These are phyloP conservation scores for Centaurea solstitialis DNA, from an alignment of 129 eudicot species.

Conservation along the genomic window DNA sequence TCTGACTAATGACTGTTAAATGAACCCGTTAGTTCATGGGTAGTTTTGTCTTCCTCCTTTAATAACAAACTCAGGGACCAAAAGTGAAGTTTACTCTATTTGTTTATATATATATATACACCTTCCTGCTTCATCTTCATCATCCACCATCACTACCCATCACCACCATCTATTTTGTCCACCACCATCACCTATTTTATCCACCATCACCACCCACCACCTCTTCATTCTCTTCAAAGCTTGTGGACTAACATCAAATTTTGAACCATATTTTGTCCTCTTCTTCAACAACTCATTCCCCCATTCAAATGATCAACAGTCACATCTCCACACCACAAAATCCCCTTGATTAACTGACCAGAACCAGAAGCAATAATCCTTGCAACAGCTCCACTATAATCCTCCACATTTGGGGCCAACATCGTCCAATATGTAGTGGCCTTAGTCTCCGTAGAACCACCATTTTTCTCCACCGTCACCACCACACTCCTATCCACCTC, in stretches of 20 bases:
- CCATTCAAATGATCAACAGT: conserved; percentile 86
- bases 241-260: conserved; percentile 61
- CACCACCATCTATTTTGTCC: too few relatives aligned
- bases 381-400: conserved; percentile 70
- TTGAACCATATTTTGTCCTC: conserved; percentile 41
- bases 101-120: too few relatives aligned
- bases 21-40: too few relatives aligned
- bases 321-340: conserved; percentile 97
- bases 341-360: conserved; percentile 81
- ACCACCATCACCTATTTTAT: too few relatives aligned
- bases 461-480: conserved; percentile 45
- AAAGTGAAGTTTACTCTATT: too few relatives aligned
- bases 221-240: conserved; percentile 66
- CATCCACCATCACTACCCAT: too few relatives aligned
- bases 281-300: conserved; percentile 71
- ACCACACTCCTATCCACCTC: conserved; percentile 46
- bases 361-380: conserved; percentile 83
- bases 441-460: conserved; percentile 42
- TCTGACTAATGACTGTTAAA: too few relatives aligned
- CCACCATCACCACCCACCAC: too few relatives aligned
- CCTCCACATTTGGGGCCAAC: conserved; percentile 93
- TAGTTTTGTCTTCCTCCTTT: too few relatives aligned
- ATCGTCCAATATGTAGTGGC: conserved; percentile 92
- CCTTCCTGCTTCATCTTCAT: too few relatives aligned
- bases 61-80: too few relatives aligned